Conservation (phyloP, 2,329 filamentous ascomycete genomes). For the Epichloe hybrida region DNA sequence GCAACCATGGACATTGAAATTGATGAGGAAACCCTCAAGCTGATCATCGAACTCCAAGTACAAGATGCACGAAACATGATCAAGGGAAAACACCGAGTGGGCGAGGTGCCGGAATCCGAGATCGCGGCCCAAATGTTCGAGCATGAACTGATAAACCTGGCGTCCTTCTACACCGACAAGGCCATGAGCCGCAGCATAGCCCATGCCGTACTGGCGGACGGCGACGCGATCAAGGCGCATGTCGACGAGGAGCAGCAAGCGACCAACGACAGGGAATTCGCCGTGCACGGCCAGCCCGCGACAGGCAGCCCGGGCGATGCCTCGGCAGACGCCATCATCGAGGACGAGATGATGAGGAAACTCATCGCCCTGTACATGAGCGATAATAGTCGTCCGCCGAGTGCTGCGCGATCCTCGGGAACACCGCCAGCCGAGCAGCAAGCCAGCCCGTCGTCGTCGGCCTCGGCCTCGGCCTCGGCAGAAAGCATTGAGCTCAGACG, state of each 20-base stretch:
- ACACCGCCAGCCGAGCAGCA: not conserved
- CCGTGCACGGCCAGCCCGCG: not conserved
- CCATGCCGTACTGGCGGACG: conserved; percentile 7
- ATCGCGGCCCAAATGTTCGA: conserved; percentile 6
- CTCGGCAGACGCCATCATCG: not conserved
- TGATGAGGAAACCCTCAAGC: conserved; percentile 7
- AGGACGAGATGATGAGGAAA: not conserved
- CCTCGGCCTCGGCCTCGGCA: no score
- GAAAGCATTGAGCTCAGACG: not conserved
- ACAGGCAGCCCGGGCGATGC: not conserved
- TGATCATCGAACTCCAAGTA: conserved; percentile 11
- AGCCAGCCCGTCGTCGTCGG: not conserved
- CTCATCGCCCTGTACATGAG: not conserved
- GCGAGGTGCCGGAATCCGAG: conserved; percentile 2
- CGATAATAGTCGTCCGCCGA: not conserved
- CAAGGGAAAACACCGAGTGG: conserved; percentile 7
- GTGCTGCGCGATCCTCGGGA: no score
- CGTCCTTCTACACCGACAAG: conserved; percentile 4
- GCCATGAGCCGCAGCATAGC: conserved; percentile 9
- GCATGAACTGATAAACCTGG: conserved; percentile 6
- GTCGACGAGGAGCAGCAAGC: not conserved
- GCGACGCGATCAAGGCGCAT: conserved; percentile 1
- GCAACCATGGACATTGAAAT: not conserved
- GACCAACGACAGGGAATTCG: not conserved
- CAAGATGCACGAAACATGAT: conserved; percentile 6